Evolutionary conservation across 2,329 filamentous ascomycete species (phyloP).

Genomic region (Pestalotiopsis sp.): DNA sequence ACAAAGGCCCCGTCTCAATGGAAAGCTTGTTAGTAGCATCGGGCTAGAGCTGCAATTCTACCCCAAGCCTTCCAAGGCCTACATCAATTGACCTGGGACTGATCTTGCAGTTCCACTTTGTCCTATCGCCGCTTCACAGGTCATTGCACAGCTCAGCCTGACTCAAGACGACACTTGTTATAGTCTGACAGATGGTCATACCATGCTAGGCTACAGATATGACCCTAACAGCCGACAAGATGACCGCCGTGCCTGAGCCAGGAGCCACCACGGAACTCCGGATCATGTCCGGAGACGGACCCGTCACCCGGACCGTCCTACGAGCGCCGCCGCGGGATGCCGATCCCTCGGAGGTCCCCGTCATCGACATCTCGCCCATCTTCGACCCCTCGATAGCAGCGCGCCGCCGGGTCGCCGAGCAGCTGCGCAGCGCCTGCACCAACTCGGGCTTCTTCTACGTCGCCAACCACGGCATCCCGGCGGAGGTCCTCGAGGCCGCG

Average conservation of each 20-base stretch:
- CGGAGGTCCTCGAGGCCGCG: constrained; percentile 30
- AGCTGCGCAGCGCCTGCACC: constrained; percentile 40
- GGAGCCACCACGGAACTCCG: constrained; percentile 20
- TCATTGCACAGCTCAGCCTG: background rate
- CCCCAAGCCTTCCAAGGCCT: no score
- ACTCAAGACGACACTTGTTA: background rate
- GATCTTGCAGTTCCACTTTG: background rate
- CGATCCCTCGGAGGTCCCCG: constrained; percentile 33
- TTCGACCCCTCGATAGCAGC: constrained; percentile 35
- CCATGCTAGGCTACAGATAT: background rate
- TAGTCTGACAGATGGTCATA: background rate
- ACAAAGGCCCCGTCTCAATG: background rate
- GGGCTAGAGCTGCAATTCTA: background rate
- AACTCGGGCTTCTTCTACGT: constrained; percentile 48
- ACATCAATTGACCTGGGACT: background rate
- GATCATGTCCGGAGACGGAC: constrained; percentile 27
- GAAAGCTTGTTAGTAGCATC: background rate
- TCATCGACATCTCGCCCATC: constrained; percentile 45
- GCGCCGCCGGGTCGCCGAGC: constrained; percentile 37
- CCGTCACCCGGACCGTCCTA: constrained; percentile 21
- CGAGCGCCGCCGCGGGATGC: constrained; percentile 25
- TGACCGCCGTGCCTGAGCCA: background rate
- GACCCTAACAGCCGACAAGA: no score
- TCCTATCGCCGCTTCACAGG: no score
- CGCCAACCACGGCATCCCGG: constrained; percentile 29